These are phyloP conservation scores for Fusarium chlamydosporum DNA, from an alignment of 2,329 filamentous ascomycete genomes.

Conservation along the genomic window DNA sequence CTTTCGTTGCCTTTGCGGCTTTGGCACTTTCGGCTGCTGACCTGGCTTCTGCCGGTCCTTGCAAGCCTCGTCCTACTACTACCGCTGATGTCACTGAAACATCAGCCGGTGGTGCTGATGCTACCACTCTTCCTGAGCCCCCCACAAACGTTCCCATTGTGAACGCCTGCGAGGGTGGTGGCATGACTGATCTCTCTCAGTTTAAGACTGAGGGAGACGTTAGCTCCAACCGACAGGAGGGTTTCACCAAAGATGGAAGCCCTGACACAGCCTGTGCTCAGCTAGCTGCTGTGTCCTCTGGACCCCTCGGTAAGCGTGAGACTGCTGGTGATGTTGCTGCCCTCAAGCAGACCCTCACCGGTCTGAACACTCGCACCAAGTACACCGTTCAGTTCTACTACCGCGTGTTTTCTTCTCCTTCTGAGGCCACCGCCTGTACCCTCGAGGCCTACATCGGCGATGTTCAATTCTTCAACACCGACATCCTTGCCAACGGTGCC, in stretches of 20 bases:
- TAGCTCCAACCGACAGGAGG: background rate
- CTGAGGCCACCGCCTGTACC: slow-evolving; percentile 12
- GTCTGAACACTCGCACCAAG: slow-evolving; percentile 16
- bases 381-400: slow-evolving; percentile 46
- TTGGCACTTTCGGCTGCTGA: slow-evolving; percentile 33
- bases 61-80: slow-evolving; percentile 20
- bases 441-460: slow-evolving; percentile 31
- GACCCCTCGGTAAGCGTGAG: slow-evolving; percentile 7
- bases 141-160: slow-evolving; percentile 9
- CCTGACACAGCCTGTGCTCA: slow-evolving; percentile 6
- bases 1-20: slow-evolving; percentile 32
- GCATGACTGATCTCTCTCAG: slow-evolving; percentile 1
- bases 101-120: background rate
- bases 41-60: slow-evolving; percentile 28
- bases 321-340: background rate
- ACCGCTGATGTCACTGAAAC: slow-evolving; percentile 5
- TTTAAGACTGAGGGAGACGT: background rate
- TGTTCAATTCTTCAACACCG: slow-evolving; percentile 14
- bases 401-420: slow-evolving; percentile 9
- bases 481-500: slow-evolving; percentile 4
- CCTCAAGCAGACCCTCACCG: slow-evolving; percentile 17
- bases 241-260: slow-evolving; percentile 17
- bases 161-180: slow-evolving; percentile 22
- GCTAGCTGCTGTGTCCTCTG: slow-evolving; percentile 1
- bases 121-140: slow-evolving; percentile 6